phyloP scores from a whole-genome alignment of 2,329 filamentous ascomycete genomes.

The Penicillium sp. region DNA sequence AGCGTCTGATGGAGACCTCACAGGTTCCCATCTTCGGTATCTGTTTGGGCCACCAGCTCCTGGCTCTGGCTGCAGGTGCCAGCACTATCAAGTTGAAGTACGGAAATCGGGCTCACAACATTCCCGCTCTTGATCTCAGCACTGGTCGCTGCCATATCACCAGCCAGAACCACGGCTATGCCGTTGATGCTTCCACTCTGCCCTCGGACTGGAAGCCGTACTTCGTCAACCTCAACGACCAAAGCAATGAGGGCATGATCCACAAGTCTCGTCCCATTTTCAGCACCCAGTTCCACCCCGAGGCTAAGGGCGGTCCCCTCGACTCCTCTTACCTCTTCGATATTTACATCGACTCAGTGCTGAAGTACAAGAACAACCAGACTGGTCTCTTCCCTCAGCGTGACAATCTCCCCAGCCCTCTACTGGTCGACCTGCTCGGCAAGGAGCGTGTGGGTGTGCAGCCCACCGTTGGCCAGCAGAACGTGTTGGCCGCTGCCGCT shows the following conservation, averaged over 20 bases:
- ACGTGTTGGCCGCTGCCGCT: slow-evolving; percentile 36
- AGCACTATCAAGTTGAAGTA: slow-evolving; percentile 97
- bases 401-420: slow-evolving; percentile 80
- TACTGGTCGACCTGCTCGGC: slow-evolving; percentile 84
- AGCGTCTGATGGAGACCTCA: slow-evolving; percentile 84
- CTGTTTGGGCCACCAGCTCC: slow-evolving; percentile 92
- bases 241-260: slow-evolving; percentile 93
- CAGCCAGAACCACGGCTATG: slow-evolving; percentile 97
- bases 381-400: slow-evolving; percentile 65
- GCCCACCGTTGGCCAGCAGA: slow-evolving; percentile 57
- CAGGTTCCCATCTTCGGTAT: slow-evolving; percentile 95
- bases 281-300: slow-evolving; percentile 97
- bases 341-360: slow-evolving; percentile 86
- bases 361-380: slow-evolving; percentile 82
- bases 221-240: slow-evolving; percentile 97
- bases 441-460: slow-evolving; percentile 93
- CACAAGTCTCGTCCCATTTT: slow-evolving; percentile 96
- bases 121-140: slow-evolving; percentile 87
- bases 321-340: slow-evolving; percentile 96
- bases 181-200: slow-evolving; percentile 79
- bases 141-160: slow-evolving; percentile 98
- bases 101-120: slow-evolving; percentile 98
- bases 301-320: slow-evolving; percentile 94
- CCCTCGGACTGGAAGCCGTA: slow-evolving; percentile 91
- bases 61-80: slow-evolving; percentile 83